Percentiles rank a stretch among this genome's conserved stretches.
These are phyloP conservation scores for Euphorbia tirucalli DNA, from an alignment of 345 rosid genomes.

Conservation along the genomic window DNA sequence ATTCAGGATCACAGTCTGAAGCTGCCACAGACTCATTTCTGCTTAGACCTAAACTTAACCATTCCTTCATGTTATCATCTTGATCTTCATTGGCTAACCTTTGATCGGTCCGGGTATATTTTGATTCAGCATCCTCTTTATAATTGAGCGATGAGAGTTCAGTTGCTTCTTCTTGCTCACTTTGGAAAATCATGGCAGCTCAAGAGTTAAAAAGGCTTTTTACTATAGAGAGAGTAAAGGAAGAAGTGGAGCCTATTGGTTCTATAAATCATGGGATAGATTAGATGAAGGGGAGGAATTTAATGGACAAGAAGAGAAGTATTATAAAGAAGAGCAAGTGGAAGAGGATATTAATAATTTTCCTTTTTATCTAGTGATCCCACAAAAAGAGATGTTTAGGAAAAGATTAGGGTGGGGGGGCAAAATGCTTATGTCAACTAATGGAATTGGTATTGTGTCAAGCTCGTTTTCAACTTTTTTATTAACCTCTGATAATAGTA, in stretches of 20 bases:
- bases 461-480: slow-evolving; percentile 28
- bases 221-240: slow-evolving; percentile 9
- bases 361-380: slow-evolving; percentile 12
- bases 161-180: slow-evolving; percentile 15
- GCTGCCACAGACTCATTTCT: slow-evolving; percentile 6
- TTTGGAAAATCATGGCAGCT: slow-evolving; percentile 29
- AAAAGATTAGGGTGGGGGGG: slow-evolving; percentile 17
- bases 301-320: slow-evolving; percentile 19
- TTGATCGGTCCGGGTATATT: background rate
- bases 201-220: background rate
- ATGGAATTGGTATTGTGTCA: slow-evolving; percentile 17
- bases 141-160: too few relatives aligned
- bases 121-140: slow-evolving; percentile 16
- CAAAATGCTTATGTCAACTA: slow-evolving; percentile 27
- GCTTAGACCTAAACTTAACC: slow-evolving; percentile 38
- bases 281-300: slow-evolving; percentile 10
- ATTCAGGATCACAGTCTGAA: slow-evolving; percentile 13
- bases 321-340: slow-evolving; percentile 13
- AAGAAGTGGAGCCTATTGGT: slow-evolving; percentile 8
- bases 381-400: slow-evolving; percentile 11
- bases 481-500: slow-evolving; percentile 3
- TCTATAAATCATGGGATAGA: slow-evolving; percentile 16
- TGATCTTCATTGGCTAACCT: background rate
- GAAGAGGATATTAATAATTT: slow-evolving; percentile 14
- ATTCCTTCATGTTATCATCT: slow-evolving; percentile 29